Conservation (phyloP, 73 alveolate genomes). For the Durusdinium trenchii region DNA sequence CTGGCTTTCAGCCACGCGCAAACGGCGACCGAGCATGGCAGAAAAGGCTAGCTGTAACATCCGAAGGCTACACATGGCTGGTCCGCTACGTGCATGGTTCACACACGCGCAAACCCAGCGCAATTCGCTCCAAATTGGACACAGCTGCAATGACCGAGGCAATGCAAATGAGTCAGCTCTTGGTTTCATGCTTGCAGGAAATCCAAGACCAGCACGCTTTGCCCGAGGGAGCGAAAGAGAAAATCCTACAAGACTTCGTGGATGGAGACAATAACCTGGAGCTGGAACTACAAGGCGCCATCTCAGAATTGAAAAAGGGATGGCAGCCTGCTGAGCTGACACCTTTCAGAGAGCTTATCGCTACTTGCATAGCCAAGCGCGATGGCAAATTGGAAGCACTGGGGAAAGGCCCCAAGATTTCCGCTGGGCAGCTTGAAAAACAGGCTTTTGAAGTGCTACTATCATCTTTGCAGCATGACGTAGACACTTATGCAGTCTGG, state of each 20-base stretch:
- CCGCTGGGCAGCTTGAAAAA: conserved; percentile 24
- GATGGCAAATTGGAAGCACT: background rate
- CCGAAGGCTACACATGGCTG: background rate
- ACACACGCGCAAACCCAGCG: background rate
- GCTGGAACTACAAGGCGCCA: conserved; percentile 25
- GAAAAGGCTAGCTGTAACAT: background rate
- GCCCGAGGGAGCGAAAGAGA: background rate
- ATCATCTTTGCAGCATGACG: background rate
- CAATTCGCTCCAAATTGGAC: background rate
- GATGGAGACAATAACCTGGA: background rate
- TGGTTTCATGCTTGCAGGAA: background rate
- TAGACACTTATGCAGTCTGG: background rate
- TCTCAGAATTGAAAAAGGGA: background rate
- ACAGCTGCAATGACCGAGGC: background rate
- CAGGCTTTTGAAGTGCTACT: background rate
- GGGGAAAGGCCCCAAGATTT: background rate
- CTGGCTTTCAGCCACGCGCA: background rate
- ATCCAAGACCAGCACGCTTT: background rate
- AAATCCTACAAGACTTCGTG: background rate
- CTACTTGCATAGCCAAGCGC: background rate
- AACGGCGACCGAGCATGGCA: background rate
- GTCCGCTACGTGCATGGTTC: background rate
- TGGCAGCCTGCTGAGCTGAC: background rate
- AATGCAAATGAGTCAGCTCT: conserved; percentile 10
- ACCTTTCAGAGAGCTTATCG: background rate